Evolutionary conservation across 768 basidiomycete species (phyloP), one percentile per base, ranked within the genome.

Genomic region (Mycena chlorophos): DNA sequence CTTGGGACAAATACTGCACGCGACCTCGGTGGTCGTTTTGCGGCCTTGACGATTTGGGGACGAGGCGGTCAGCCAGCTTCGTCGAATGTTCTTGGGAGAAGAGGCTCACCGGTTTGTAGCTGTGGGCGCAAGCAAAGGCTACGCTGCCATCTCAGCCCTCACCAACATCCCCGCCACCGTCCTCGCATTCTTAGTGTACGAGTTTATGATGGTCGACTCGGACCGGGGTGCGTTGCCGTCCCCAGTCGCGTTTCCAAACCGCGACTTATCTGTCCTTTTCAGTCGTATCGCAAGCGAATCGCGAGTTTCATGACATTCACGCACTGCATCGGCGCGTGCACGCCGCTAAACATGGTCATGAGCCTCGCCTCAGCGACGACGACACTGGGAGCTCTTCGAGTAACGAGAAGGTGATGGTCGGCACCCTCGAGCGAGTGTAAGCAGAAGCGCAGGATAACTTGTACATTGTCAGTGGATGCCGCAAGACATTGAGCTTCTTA

Each of bases 111-210:
- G 27, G 67, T 69, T 27, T 17, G 22, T 13, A 57, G 60, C 56
- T n/a, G 54, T 19, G 19, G 60, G 56, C 22, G 13, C 23, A 46
- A 14, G 2, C 37, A 14, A 25, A 17, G 58, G 64, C 5, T 88
- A 87, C 63, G 78, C 82, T 2, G 87, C 85, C 10, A 78, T 88
- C 48, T 65, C 86, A 1, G 82, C 87, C 2, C 75, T 88, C 28
- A 82, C 82, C 3, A 88, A 85, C 60, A 84, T 88, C 61, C 84
- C 84, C 3, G 84, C 85, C 2, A 88, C 79, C 14, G 49, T 86
- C 26, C 68, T 85, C 46, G 84, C 77, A 16, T 78, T 75, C 23
- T 55, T 75, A 49, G 54, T 86, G 25, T 86, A 88, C 51, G 82
- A 86, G 58, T 55, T 78, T 8, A 75, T 88, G 66, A 69, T 88